phyloP scores from a whole-genome alignment of 192 early-diverging fungal species.

The Gryganskiella cystojenkinii region DNA sequence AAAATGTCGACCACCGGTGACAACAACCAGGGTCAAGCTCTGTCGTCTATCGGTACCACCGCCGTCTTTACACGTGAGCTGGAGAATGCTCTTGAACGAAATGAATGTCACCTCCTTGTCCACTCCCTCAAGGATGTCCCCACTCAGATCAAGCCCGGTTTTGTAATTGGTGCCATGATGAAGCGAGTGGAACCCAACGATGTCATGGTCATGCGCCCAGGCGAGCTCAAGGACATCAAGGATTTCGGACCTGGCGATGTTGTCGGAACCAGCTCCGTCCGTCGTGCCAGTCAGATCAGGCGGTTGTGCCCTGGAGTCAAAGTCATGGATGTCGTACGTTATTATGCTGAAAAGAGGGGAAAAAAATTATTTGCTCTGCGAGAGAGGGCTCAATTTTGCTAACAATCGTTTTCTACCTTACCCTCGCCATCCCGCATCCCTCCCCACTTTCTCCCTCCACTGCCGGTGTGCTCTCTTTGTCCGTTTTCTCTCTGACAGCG shows the following conservation, averaged over 20 bases:
- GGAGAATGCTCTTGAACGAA: constrained; percentile 76
- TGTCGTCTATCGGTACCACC: constrained; percentile 93
- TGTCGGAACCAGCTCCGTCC: constrained; percentile 90
- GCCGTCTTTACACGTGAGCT: constrained; percentile 93
- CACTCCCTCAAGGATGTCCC: constrained; percentile 97
- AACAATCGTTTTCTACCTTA: neutral
- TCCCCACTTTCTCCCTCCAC: constrained; percentile 18
- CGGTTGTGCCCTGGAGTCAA: constrained; percentile 77
- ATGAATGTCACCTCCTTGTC: constrained; percentile 85
- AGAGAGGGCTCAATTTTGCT: neutral
- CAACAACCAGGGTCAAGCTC: constrained; percentile 82
- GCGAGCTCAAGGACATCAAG: constrained; percentile 58
- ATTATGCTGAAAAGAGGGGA: too few species aligned
- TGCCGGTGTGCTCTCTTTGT: too few species aligned
- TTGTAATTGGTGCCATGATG: constrained; percentile 84
- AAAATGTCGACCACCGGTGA: constrained; percentile 83
- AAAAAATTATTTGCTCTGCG: neutral
- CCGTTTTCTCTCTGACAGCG: constrained; percentile 15
- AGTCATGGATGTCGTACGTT: constrained; percentile 81
- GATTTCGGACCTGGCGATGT: constrained; percentile 79
- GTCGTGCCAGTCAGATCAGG: constrained; percentile 88
- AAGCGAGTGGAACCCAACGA: constrained; percentile 94
- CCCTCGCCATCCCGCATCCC: neutral
- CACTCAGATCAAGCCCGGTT: constrained; percentile 83
- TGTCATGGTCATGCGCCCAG: constrained; percentile 77